Evolutionary conservation across 345 rosid genomes (phyloP), one percentile per base, ranked within the genome.

Genomic region (Anacardium occidentale): DNA sequence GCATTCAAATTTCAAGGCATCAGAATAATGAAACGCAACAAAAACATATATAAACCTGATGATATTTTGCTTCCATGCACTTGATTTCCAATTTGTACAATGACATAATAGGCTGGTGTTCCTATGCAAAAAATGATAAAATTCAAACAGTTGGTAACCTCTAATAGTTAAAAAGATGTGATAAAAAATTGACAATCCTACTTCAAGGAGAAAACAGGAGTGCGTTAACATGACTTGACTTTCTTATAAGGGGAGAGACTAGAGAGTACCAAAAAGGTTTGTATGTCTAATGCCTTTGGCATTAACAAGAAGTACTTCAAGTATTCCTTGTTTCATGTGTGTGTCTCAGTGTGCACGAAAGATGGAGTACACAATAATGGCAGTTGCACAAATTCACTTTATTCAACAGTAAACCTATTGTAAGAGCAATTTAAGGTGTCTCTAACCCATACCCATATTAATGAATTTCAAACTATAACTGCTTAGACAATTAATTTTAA

Each of bases 261-360:
- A 64, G 37, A 63, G 11, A 53, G 69, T 80, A 94, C 98, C 92
- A 10, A 89, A 32, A 51, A 86, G 68, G 83, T 88, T 89, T 15
- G 90, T 88, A 70, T 81, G 97, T 55, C 75, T 79, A 60, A 92
- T 90, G 83, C 92, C 98, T 78, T 83, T 59, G 42, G 98, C 97
- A 74, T 89, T 79, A 61, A 92, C 95, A 26, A 94, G 86, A 80
- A 94, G 71, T 32, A 90, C 92, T 83, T 92, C 92, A 62, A 94
- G 88, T 22, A 60, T 76, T 77, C 93, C 97, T 70, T 77, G 85
- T 73, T 81, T 77, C 94, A 84, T 90, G 34, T 44, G 67, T 52
- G 32, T 53, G 56, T 61, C 64, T 24, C 11, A 15, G 22, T 8
- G 20, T 37, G 56, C 10, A 7, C 15, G 57, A 22, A 51, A 50